A percentile compares a stretch with the other conserved stretches of the same genome.
Evolutionary conservation across 2,329 filamentous ascomycete genomes (phyloP).

Genomic region (Penicillium sp.): DNA sequence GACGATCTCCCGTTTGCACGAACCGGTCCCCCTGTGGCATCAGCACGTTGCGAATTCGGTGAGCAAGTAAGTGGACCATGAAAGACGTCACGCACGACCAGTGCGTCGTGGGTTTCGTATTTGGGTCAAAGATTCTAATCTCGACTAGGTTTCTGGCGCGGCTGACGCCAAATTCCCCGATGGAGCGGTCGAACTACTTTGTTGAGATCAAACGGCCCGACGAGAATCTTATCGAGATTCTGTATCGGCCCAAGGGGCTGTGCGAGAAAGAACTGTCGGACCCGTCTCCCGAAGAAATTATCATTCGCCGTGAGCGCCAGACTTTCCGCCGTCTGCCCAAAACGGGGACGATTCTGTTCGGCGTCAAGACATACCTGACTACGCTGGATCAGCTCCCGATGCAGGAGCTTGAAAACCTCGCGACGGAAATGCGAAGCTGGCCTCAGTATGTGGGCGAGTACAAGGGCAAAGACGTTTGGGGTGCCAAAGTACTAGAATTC

Average conservation of each 20-base stretch:
- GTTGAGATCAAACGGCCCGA: conserved; percentile 48
- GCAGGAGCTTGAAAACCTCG: conserved; percentile 45
- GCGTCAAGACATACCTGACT: conserved; percentile 51
- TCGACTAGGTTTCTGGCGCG: conserved; percentile 47
- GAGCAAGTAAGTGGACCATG: conserved; percentile 37
- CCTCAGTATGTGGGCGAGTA: conserved; percentile 48
- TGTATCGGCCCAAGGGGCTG: conserved; percentile 48
- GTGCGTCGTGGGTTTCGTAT: background rate
- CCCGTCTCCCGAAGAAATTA: conserved; percentile 42
- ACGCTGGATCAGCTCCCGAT: conserved; percentile 43
- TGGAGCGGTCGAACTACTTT: conserved; percentile 55
- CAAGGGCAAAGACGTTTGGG: conserved; percentile 50
- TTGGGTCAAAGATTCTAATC: conserved; percentile 5
- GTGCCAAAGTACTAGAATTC: conserved; percentile 39
- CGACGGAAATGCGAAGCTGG: conserved; percentile 49
- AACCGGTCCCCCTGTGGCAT: conserved; percentile 53
- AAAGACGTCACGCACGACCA: background rate
- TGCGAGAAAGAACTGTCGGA: conserved; percentile 40
- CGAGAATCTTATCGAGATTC: conserved; percentile 42
- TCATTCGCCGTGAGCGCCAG: conserved; percentile 53
- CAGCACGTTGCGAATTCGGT: conserved; percentile 47
- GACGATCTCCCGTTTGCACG: conserved; percentile 51
- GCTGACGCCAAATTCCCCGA: conserved; percentile 45
- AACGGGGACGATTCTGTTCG: conserved; percentile 51
- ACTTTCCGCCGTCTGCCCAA: conserved; percentile 51